A percentile compares a stretch with the other conserved stretches of the same genome.
These are phyloP conservation scores for Epichloe hybrida DNA, from an alignment of 2,329 filamentous ascomycete species.

Conservation along the genomic window DNA sequence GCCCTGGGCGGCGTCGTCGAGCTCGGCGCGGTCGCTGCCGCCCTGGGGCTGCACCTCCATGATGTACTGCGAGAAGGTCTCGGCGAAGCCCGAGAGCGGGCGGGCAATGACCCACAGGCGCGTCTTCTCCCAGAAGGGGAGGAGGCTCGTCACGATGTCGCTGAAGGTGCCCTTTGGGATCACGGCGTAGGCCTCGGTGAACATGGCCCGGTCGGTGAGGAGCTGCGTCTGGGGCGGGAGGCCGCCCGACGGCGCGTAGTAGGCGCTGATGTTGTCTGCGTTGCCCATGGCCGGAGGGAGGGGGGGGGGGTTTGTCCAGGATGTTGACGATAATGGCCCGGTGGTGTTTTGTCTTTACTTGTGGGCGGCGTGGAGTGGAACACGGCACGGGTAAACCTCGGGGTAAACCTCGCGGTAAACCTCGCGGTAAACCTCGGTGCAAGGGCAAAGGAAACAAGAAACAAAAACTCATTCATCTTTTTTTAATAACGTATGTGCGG, in stretches of 20 bases:
- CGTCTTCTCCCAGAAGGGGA: constrained; percentile 5
- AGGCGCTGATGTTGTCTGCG: background rate
- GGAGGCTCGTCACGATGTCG: constrained; percentile 4
- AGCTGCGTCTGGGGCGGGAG: constrained; percentile 5
- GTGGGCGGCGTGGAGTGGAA: too few relatives aligned
- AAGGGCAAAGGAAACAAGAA: too few relatives aligned
- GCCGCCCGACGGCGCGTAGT: constrained; percentile 4
- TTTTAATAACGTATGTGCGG: too few relatives aligned
- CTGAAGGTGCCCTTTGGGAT: constrained; percentile 5
- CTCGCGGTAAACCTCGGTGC: too few relatives aligned
- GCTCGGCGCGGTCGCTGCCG: constrained; percentile 3
- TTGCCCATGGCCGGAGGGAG: background rate
- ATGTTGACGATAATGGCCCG: too few relatives aligned
- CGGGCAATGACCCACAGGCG: constrained; percentile 5
- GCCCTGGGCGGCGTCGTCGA: background rate
- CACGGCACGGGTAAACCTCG: too few relatives aligned
- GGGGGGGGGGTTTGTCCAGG: too few relatives aligned
- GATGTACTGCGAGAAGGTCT: constrained; percentile 6
- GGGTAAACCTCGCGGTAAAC: too few relatives aligned
- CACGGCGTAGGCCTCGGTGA: constrained; percentile 5
- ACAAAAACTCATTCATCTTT: too few relatives aligned
- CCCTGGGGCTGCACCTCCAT: constrained; percentile 3
- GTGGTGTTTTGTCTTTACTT: too few relatives aligned
- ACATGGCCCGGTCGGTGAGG: constrained; percentile 6
- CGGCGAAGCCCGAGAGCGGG: constrained; percentile 4